phyloP scores from a whole-genome alignment of 2,329 filamentous ascomycete genomes.

The Trichoderma sp. region DNA sequence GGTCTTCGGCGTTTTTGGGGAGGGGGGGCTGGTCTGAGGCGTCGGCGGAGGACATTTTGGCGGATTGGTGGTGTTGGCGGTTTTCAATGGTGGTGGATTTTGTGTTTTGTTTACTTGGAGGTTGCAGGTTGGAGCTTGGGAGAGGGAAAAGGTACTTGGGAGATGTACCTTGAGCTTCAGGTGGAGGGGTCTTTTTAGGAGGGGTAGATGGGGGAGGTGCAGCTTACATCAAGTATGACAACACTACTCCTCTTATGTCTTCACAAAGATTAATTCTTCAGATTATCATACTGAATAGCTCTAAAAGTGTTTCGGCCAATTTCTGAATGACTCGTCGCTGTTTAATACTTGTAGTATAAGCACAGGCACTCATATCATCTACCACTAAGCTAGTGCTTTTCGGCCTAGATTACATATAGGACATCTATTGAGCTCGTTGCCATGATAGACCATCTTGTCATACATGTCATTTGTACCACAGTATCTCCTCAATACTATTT shows the following conservation, averaged over 20 bases:
- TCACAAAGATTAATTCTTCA: too few relatives aligned
- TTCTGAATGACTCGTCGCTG: too few relatives aligned
- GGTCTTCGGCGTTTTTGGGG: conserved; percentile 72
- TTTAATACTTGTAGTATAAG: too few relatives aligned
- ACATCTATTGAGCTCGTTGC: background rate
- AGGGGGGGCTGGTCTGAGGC: conserved; percentile 59
- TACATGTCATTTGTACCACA: too few relatives aligned
- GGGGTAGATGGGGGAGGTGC: background rate
- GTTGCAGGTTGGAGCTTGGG: background rate
- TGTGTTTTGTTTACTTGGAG: background rate
- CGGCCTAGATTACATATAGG: background rate
- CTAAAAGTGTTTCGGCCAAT: too few relatives aligned
- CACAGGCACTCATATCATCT: too few relatives aligned
- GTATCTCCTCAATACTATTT: too few relatives aligned
- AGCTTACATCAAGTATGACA: background rate
- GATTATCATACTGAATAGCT: too few relatives aligned
- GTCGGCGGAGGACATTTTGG: conserved; percentile 18
- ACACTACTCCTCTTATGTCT: too few relatives aligned
- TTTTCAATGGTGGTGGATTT: background rate
- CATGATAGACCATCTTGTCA: background rate
- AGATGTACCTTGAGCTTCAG: background rate
- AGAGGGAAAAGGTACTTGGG: background rate
- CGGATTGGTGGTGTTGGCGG: background rate
- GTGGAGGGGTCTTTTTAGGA: background rate
- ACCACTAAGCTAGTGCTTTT: too few relatives aligned